These are phyloP conservation scores for Dothideomycetidae sp. DNA, from an alignment of 2,329 filamentous ascomycete species.

Conservation along the genomic window DNA sequence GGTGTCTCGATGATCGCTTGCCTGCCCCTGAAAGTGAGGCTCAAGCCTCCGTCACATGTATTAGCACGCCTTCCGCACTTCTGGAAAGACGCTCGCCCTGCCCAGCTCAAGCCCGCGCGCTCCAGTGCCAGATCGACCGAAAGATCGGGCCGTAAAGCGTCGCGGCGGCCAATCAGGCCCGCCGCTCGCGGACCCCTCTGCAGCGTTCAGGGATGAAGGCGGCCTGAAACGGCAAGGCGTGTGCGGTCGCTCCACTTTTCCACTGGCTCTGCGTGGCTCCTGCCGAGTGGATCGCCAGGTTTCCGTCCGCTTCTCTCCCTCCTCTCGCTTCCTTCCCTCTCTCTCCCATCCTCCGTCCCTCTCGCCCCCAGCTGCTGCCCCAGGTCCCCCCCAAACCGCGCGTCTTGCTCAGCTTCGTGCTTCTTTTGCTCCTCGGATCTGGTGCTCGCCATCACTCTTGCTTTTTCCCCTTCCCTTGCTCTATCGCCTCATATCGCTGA, in stretches of 20 bases:
- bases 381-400: conserved; percentile 1
- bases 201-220: conserved; percentile 3
- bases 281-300: conserved; percentile 5
- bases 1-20: conserved; percentile 7
- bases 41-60: neutral
- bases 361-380: conserved; percentile 3
- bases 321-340: neutral
- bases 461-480: conserved; percentile 5
- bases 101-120: conserved; percentile 1
- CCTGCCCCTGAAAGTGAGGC: conserved; percentile 3
- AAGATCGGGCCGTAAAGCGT: neutral
- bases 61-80: neutral
- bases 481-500: conserved; percentile 4
- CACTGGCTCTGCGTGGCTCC: neutral
- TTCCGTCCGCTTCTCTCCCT: conserved; percentile 1
- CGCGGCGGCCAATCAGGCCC: conserved; percentile 3
- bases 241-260: neutral
- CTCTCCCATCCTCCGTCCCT: conserved; percentile 4
- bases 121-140: conserved; percentile 3
- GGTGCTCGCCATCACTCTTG: neutral
- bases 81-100: conserved; percentile 1
- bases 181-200: neutral
- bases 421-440: conserved; percentile 5
- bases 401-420: conserved; percentile 2
- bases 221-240: conserved; percentile 1